A percentile compares a stretch with the other conserved stretches of the same genome.
Conservation (phyloP, 768 basidiomycete genomes). For the Boletus rubroflammeus region DNA sequence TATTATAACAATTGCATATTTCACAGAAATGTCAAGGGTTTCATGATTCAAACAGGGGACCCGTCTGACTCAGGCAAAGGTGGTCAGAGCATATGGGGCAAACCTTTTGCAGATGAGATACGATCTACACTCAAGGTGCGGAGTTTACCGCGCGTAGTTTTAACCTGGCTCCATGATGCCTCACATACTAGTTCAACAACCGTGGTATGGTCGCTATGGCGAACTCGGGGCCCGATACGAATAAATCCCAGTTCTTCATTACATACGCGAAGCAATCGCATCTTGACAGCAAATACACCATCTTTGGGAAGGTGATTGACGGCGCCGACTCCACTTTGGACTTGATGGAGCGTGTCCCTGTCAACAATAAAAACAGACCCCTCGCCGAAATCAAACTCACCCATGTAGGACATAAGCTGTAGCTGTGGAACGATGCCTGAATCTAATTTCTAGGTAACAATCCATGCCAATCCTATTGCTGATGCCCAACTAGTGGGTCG, state of each 20-base stretch:
- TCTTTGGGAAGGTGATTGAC: constrained; percentile 98
- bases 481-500: constrained; percentile 48
- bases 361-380: constrained; percentile 88
- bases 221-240: constrained; percentile 90
- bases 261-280: constrained; percentile 92
- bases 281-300: constrained; percentile 91
- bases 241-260: constrained; percentile 89
- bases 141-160: background rate
- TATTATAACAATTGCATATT: constrained; percentile 84
- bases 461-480: constrained; percentile 95
- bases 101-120: constrained; percentile 88
- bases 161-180: background rate
- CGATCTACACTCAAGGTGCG: constrained; percentile 88
- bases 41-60: constrained; percentile 95
- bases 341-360: constrained; percentile 88
- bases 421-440: background rate
- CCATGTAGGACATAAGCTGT: constrained; percentile 48
- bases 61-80: constrained; percentile 90
- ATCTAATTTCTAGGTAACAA: constrained; percentile 54
- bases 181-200: constrained; percentile 75
- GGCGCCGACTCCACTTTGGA: constrained; percentile 93
- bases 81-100: constrained; percentile 95
- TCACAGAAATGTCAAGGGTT: constrained; percentile 92
- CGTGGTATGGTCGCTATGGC: constrained; percentile 98
- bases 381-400: constrained; percentile 79